phyloP scores from a whole-genome alignment of 1,284 basidiomycete species.

The Leccinum griseonigrum region DNA sequence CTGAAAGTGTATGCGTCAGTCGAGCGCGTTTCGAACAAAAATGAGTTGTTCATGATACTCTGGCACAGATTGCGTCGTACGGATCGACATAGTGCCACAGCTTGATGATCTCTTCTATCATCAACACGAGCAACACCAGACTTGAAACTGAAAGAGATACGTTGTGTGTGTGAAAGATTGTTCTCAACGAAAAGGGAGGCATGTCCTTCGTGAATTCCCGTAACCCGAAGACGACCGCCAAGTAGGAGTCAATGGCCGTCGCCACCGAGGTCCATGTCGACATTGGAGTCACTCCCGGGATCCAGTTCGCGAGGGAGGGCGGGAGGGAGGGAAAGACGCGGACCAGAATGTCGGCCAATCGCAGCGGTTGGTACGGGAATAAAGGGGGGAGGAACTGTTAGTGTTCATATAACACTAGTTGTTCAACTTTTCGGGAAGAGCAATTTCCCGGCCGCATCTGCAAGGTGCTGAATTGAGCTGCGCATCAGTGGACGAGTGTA shows the following conservation, averaged over 20 bases:
- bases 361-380: neutral
- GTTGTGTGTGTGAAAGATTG: constrained; percentile 91
- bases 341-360: constrained; percentile 7
- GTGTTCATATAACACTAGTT: no score
- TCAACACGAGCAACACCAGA: constrained; percentile 76
- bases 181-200: constrained; percentile 72
- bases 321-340: constrained; percentile 39
- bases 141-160: constrained; percentile 82
- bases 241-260: constrained; percentile 73
- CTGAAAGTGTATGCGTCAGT: constrained; percentile 37
- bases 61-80: constrained; percentile 79
- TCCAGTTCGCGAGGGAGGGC: constrained; percentile 60
- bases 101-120: constrained; percentile 85
- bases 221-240: constrained; percentile 84
- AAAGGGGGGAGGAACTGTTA: neutral
- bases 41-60: constrained; percentile 69
- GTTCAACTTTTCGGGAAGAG: no score
- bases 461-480: no score
- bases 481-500: no score
- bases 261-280: constrained; percentile 76
- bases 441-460: no score
- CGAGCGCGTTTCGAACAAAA: constrained; percentile 1
- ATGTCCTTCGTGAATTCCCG: constrained; percentile 83
- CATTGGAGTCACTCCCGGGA: constrained; percentile 72
- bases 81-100: constrained; percentile 67